These are phyloP conservation scores for Oxyria digyna DNA, from an alignment of 148 eudicot species.

Conservation along the genomic window DNA sequence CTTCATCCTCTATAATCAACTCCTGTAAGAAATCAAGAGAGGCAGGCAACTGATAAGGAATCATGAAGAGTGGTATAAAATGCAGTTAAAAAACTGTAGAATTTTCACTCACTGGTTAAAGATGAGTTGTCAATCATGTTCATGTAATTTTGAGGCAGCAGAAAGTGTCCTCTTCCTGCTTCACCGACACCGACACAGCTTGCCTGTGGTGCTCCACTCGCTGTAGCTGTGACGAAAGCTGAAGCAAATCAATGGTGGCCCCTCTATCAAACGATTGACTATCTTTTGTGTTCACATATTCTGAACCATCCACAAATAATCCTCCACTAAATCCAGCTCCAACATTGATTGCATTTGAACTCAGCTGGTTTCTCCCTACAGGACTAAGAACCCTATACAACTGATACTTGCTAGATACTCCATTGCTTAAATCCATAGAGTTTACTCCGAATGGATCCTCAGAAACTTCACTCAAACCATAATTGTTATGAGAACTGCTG, in stretches of 20 bases:
- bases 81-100: not conserved
- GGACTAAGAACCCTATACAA: not conserved
- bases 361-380: not conserved
- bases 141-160: conserved; percentile 5
- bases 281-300: conserved; percentile 16
- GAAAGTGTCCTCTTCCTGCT: not conserved
- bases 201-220: conserved; percentile 49
- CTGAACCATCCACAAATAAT: conserved; percentile 31
- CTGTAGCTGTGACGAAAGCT: conserved; percentile 61
- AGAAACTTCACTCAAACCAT: not conserved
- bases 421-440: not conserved
- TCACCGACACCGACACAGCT: conserved; percentile 9
- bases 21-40: not conserved
- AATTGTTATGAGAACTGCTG: not conserved
- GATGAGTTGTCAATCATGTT: not conserved
- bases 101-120: not conserved
- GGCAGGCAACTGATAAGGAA: not conserved
- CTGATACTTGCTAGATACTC: not conserved
- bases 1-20: too few relatives aligned
- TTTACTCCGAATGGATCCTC: not conserved
- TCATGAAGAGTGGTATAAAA: not conserved
- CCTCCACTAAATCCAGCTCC: conserved; percentile 9
- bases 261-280: conserved; percentile 20
- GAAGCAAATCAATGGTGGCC: conserved; percentile 46
- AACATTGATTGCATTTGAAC: not conserved